phyloP scores from a whole-genome alignment of 768 basidiomycete species.

The Boletus rubropictus region DNA sequence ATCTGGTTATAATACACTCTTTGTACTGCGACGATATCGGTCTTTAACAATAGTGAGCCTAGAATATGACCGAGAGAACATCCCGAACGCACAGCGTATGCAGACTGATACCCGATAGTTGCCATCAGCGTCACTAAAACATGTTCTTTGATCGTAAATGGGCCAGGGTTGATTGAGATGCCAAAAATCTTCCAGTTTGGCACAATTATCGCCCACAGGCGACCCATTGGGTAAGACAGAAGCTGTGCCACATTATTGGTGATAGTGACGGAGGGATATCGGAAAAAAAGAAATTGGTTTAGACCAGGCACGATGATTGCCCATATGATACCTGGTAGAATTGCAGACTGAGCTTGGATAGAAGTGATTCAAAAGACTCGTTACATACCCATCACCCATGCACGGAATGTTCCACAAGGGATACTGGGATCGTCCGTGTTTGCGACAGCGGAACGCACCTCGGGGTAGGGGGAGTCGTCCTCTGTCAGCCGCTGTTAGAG shows the following conservation, averaged over 20 bases:
- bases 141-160: slow-evolving; percentile 71
- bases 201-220: slow-evolving; percentile 49
- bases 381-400: slow-evolving; percentile 49
- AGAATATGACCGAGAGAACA: neutral
- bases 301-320: slow-evolving; percentile 62
- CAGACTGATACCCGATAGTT: slow-evolving; percentile 35
- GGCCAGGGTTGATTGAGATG: slow-evolving; percentile 63
- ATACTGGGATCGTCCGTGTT: slow-evolving; percentile 66
- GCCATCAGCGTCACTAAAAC: slow-evolving; percentile 72
- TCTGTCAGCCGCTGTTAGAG: slow-evolving; percentile 25
- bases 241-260: slow-evolving; percentile 64
- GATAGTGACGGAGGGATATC: slow-evolving; percentile 47
- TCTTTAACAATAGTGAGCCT: slow-evolving; percentile 26
- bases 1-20: slow-evolving; percentile 58
- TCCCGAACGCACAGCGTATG: slow-evolving; percentile 14
- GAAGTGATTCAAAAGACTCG: neutral
- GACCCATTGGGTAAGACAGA: slow-evolving; percentile 64
- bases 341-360: neutral
- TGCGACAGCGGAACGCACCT: slow-evolving; percentile 72
- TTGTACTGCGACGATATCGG: slow-evolving; percentile 72
- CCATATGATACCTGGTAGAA: slow-evolving; percentile 37
- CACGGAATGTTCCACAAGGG: slow-evolving; percentile 55
- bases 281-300: slow-evolving; percentile 75
- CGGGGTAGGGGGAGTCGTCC: slow-evolving; percentile 82
- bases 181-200: slow-evolving; percentile 53